A percentile compares a stretch with the other conserved stretches of the same genome.
Conservation (phyloP, 306 rosid species). For the Abrus pulchellus region DNA sequence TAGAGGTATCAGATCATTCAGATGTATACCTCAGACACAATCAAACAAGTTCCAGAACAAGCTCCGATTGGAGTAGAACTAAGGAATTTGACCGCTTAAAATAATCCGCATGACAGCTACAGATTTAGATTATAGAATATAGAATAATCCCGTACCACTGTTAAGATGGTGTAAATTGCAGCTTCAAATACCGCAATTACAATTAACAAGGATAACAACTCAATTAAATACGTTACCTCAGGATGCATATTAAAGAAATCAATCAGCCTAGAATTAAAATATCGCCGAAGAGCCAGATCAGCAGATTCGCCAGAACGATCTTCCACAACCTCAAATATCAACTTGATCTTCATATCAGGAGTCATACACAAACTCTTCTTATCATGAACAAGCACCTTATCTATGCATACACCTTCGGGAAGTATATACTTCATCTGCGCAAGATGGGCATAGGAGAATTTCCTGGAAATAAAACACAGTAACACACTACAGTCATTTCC, state of each 20-base stretch:
- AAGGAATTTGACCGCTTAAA: not conserved
- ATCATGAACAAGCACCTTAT: conserved; percentile 61
- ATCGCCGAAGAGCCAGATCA: conserved; percentile 55
- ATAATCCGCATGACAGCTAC: conserved; percentile 9
- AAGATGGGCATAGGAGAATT: conserved; percentile 64
- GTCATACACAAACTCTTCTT: conserved; percentile 65
- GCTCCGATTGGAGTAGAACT: not conserved
- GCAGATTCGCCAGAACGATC: conserved; percentile 54
- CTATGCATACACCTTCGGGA: conserved; percentile 64
- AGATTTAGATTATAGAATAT: not conserved
- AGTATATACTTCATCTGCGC: conserved; percentile 74
- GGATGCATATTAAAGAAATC: conserved; percentile 61
- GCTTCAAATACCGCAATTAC: not conserved
- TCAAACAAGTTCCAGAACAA: not conserved
- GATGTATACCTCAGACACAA: conserved; percentile 9
- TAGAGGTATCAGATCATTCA: not conserved
- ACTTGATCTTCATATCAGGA: conserved; percentile 66
- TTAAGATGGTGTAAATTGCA: not conserved
- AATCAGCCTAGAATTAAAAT: conserved; percentile 63
- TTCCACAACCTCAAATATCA: conserved; percentile 61
- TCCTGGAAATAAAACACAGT: conserved; percentile 55
- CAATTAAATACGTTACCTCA: conserved; percentile 56
- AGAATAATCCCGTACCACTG: no score
- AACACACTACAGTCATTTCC: conserved; percentile 11
- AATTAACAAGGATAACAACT: not conserved